Percentiles rank a stretch among this genome's conserved stretches.
phyloP scores from a whole-genome alignment of 163 green algal genomes.

The Coccomyxa subellipsoidea region DNA sequence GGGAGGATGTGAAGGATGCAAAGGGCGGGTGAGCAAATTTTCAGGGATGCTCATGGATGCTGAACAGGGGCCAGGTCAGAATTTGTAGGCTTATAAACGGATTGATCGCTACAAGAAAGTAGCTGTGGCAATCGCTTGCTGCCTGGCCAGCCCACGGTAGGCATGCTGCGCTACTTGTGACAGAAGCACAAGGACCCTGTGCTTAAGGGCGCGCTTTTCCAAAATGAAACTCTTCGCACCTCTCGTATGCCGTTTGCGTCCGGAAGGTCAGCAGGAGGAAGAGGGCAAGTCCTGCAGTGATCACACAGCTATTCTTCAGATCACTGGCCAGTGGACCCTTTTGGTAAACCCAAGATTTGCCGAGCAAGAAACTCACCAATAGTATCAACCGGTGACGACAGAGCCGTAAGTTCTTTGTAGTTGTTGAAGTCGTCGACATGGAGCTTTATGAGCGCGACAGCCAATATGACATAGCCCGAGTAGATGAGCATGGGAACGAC shows the following conservation, averaged over 20 bases:
- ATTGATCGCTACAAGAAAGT: no score
- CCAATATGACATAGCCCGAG: not conserved
- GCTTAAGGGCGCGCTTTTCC: not conserved
- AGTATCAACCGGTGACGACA: not conserved
- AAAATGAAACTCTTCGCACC: not conserved
- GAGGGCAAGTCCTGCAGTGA: not conserved
- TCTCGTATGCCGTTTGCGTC: not conserved
- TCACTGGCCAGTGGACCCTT: not conserved
- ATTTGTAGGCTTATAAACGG: no score
- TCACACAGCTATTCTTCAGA: not conserved
- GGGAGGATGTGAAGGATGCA: not conserved
- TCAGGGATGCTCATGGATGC: no score
- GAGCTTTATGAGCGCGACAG: not conserved
- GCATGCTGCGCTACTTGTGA: not conserved
- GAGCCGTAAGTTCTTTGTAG: not conserved
- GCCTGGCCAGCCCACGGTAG: no score
- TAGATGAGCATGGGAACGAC: not conserved
- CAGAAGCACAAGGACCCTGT: not conserved
- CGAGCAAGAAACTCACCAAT: not conserved
- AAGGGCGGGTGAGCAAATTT: no score
- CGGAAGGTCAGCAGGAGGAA: not conserved
- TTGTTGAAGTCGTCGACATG: not conserved
- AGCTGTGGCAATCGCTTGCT: no score
- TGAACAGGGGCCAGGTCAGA: no score
- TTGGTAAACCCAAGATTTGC: not conserved